phyloP scores from a whole-genome alignment of 116 monocot species.

The Posidonia oceanica region DNA sequence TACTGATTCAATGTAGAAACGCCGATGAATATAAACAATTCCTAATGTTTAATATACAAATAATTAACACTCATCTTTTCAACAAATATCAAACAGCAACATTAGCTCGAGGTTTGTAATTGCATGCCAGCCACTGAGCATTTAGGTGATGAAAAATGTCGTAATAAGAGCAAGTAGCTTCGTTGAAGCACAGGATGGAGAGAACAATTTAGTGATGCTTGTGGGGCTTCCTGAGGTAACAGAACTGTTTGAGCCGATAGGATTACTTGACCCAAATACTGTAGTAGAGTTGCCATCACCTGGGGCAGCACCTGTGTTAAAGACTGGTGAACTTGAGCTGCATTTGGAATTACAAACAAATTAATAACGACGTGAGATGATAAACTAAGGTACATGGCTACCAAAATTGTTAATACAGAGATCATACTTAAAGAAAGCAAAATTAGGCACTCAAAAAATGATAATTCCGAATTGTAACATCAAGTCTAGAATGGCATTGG shows the following conservation, averaged over 20 bases:
- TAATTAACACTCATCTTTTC: neutral
- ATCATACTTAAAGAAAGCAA: too few relatives aligned
- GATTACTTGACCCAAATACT: slow-evolving; percentile 14
- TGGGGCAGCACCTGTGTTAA: neutral
- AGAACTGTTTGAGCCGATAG: slow-evolving; percentile 10
- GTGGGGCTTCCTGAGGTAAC: neutral
- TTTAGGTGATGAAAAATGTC: neutral
- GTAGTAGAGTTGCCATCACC: slow-evolving; percentile 4
- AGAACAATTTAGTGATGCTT: neutral
- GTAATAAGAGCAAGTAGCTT: neutral
- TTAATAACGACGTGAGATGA: neutral
- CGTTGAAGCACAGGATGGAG: neutral
- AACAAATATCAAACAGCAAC: neutral
- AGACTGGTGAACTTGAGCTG: slow-evolving; percentile 2
- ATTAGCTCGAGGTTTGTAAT: neutral
- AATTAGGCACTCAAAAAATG: too few relatives aligned
- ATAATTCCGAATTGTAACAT: neutral
- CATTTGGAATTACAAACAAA: neutral
- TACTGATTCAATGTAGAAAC: too few relatives aligned
- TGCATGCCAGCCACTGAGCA: neutral
- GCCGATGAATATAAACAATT: neutral
- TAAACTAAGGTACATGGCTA: neutral
- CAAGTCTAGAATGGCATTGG: too few relatives aligned
- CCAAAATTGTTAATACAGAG: neutral
- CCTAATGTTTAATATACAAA: slow-evolving; percentile 7